Evolutionary conservation across 2,329 filamentous ascomycete genomes (phyloP).

Genomic region (Scorias spongiosa): DNA sequence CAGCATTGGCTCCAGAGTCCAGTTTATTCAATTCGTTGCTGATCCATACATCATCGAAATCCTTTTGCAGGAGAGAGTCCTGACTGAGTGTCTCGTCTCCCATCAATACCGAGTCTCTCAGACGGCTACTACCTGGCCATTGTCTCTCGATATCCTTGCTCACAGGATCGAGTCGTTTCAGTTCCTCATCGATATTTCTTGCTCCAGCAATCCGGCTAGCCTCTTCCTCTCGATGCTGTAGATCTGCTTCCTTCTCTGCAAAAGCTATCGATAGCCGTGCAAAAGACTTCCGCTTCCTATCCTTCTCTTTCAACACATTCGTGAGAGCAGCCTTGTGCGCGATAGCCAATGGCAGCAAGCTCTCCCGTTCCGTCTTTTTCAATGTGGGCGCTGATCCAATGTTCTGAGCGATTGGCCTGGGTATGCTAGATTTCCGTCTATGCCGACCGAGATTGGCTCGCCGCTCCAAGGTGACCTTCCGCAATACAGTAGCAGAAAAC

Average conservation of each 20-base stretch:
- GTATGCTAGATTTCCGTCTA: background rate
- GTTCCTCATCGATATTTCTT: constrained; percentile 36
- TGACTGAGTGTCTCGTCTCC: constrained; percentile 44
- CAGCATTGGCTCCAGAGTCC: constrained; percentile 34
- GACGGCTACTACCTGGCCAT: constrained; percentile 64
- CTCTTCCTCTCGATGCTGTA: background rate
- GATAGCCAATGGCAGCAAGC: constrained; percentile 50
- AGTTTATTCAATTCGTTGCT: constrained; percentile 28
- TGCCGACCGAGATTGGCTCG: constrained; percentile 17
- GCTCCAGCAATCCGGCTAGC: background rate
- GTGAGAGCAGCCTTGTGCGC: constrained; percentile 56
- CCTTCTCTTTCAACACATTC: constrained; percentile 44
- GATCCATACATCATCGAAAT: constrained; percentile 61
- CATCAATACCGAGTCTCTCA: constrained; percentile 55
- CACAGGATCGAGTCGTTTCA: constrained; percentile 34
- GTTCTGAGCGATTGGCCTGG: constrained; percentile 32
- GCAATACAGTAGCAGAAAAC: constrained; percentile 73
- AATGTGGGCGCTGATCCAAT: constrained; percentile 29
- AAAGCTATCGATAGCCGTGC: constrained; percentile 49
- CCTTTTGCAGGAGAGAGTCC: constrained; percentile 48
- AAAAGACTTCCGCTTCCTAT: constrained; percentile 43
- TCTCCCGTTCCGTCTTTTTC: constrained; percentile 18
- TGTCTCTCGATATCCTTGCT: constrained; percentile 51
- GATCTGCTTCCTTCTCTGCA: constrained; percentile 38
- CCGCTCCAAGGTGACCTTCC: constrained; percentile 39